Base-by-base conservation (phyloP, 1,139 yeast species). In the Protomyces arabidopsidicola region DNA sequence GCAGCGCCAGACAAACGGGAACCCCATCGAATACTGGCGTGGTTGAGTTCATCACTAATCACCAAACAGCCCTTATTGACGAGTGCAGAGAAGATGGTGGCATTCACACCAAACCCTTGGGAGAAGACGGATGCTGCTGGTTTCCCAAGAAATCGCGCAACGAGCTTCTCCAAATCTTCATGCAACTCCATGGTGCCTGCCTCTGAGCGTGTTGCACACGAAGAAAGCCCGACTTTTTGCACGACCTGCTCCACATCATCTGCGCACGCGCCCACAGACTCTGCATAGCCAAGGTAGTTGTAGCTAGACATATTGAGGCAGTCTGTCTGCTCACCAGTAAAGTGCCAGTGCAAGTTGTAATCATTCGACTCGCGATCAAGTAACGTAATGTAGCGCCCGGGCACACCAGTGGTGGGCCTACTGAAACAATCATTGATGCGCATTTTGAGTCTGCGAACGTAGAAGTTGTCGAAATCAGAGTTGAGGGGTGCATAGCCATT, bases 401-500 rank as follows among this genome's bases (percentile, higher is more conserved):
- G 98, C 38, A 93, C 98, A 51, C 98, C 98, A 66, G 89, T 88
- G 38, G 95, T 89, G 42, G 97, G 97, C 73, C 97, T 84, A 3
- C 95, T 90, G 76, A 93, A 93, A 75, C 97, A 90, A 75, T 93
- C 98, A 72, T 88, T 96, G 68, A 93, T 83, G 76, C 97, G 87
- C 69, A 82, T 83, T 74, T 95, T 91, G 79, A 93, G 82, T 71
- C 98, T 85, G 72, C 99, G 86, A 53, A 91, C 87, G 75, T 91
- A 93, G 73, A 93, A 95, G 70, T 89, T 85, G 75, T 93, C 99
- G 74, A 93, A 91, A 57, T 90, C 95, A 55, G 95, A 88, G 71
- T 87, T 88, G 87, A 97, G 87, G 48, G 99, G 98, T 39, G 98
- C 98, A 72, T 89, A 86, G 0, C 99, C 99, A 73, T 93, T 85